Conservation (phyloP, 495 filamentous ascomycete genomes). For the Penicillium daleae region DNA sequence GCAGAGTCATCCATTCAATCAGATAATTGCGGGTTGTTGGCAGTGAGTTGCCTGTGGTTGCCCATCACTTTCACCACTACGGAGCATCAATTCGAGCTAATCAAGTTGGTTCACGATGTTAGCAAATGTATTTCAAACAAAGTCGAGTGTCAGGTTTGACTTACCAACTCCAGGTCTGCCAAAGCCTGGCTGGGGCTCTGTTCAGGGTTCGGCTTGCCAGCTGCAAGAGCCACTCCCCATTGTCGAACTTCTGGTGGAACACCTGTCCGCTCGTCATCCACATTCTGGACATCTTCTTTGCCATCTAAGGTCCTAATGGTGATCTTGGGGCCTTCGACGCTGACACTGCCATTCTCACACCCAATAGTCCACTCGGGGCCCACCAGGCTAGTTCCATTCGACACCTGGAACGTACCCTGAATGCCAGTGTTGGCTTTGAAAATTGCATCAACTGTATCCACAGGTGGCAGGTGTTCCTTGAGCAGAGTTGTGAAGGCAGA, state of each 20-base stretch:
- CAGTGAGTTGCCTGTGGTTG: neutral
- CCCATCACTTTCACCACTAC: conserved; percentile 15
- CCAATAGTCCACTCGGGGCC: conserved; percentile 53
- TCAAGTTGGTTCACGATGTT: neutral
- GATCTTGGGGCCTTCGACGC: conserved; percentile 50
- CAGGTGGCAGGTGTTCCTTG: conserved; percentile 61
- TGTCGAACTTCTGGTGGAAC: conserved; percentile 63
- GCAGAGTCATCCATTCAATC: neutral
- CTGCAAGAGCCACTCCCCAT: conserved; percentile 59
- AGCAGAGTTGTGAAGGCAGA: conserved; percentile 56
- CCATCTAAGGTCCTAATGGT: conserved; percentile 34
- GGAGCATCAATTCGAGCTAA: conserved; percentile 29
- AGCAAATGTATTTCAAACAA: neutral
- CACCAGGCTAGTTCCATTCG: conserved; percentile 62
- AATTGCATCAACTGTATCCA: conserved; percentile 66
- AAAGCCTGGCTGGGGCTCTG: conserved; percentile 65
- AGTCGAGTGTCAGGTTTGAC: neutral
- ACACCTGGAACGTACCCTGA: conserved; percentile 57
- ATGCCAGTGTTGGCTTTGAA: conserved; percentile 57
- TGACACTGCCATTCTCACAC: conserved; percentile 49
- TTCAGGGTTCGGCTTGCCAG: conserved; percentile 51
- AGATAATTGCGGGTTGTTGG: neutral
- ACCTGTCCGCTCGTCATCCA: conserved; percentile 51
- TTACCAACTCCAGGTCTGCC: conserved; percentile 61
- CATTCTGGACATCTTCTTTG: conserved; percentile 43